Evolutionary conservation across 2,329 filamentous ascomycete genomes (phyloP), one percentile per base, ranked within the genome.

Genomic region (Magnaporthales sp.): DNA sequence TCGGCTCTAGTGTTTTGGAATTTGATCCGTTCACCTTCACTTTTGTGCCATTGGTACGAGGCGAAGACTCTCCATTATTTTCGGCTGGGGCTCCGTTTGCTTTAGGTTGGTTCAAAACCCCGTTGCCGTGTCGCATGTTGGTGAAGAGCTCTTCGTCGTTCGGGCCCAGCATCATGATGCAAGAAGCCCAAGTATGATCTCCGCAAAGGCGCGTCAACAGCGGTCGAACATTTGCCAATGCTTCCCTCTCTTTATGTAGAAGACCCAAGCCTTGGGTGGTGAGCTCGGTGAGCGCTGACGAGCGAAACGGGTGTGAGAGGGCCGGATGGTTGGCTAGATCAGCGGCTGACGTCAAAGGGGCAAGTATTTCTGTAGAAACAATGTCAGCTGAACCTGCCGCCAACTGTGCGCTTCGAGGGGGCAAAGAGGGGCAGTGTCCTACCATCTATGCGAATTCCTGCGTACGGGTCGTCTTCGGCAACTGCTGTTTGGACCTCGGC

Each of bases 301-400:
- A 91, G 15, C 84, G 89, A 74, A 92, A 95, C 0, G 91, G 88
- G 70, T 87, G 83, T 68, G 90, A 91, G 56, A 93, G 80, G 27
- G 89, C 89, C 65, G 91, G 89, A 74, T 95, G 91, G 67, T 83
- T 84, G 15, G 90, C 85, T 19, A 96, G 81, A 68, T 93, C 90
- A 75, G 89, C 89, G 64, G 91, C 86, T 38, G 90, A 82, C 22
- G 89, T 92, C 66, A 95, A 80, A 13, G 92, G 92, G 24, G 89
- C 89, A 66, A 95, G 86, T 19, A 94, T 82, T 67, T 87, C 90
- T 92, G 72, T 13, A 63, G 64, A 46, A 63, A 51, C 30, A 66
- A 6, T 19, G 32, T 54, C 11, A 29, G 26, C 24, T 64, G 11
- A 54, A 60, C 19, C 38, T 26, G 24, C 7, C 72, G 76, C 38